Percentiles rank a stretch among this genome's conserved stretches.
These are phyloP conservation scores for Alternaria longipes DNA, from an alignment of 2,329 filamentous ascomycete genomes.

Conservation along the genomic window DNA sequence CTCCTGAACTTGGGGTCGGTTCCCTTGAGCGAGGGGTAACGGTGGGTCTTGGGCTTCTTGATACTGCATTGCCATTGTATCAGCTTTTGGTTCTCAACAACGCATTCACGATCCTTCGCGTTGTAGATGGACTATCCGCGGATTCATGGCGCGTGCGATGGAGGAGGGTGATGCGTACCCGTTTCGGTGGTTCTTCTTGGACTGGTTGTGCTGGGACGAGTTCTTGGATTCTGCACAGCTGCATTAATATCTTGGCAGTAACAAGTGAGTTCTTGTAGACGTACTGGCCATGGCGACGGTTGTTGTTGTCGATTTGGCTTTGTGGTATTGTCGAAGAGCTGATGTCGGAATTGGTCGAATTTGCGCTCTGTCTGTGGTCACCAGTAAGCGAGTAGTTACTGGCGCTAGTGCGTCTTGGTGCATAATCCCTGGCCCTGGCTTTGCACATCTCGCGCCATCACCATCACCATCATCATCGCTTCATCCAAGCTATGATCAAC, in stretches of 20 bases:
- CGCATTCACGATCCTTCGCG: background rate
- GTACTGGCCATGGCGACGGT: constrained; percentile 74
- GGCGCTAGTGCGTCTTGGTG: constrained; percentile 18
- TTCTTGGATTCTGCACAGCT: constrained; percentile 90
- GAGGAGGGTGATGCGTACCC: constrained; percentile 71
- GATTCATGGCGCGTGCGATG: constrained; percentile 20
- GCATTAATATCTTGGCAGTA: constrained; percentile 23
- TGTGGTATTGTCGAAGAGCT: constrained; percentile 41
- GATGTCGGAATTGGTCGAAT: constrained; percentile 7
- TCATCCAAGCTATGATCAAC: background rate
- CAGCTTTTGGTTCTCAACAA: constrained; percentile 25
- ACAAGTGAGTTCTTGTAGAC: constrained; percentile 48
- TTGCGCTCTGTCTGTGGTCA: constrained; percentile 16
- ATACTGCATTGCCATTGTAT: constrained; percentile 69
- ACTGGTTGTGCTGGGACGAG: constrained; percentile 99
- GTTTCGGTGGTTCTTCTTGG: constrained; percentile 98
- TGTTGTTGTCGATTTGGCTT: constrained; percentile 47
- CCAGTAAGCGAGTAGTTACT: constrained; percentile 20
- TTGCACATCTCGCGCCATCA: background rate
- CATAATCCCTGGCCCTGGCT: background rate
- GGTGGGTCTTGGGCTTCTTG: constrained; percentile 99
- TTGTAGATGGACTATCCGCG: background rate
- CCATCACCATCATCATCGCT: background rate
- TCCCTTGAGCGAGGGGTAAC: constrained; percentile 98
- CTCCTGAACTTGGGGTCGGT: constrained; percentile 99